These are phyloP conservation scores for Debaryomyces singareniensis DNA, from an alignment of 1,139 yeast species.

Conservation along the genomic window DNA sequence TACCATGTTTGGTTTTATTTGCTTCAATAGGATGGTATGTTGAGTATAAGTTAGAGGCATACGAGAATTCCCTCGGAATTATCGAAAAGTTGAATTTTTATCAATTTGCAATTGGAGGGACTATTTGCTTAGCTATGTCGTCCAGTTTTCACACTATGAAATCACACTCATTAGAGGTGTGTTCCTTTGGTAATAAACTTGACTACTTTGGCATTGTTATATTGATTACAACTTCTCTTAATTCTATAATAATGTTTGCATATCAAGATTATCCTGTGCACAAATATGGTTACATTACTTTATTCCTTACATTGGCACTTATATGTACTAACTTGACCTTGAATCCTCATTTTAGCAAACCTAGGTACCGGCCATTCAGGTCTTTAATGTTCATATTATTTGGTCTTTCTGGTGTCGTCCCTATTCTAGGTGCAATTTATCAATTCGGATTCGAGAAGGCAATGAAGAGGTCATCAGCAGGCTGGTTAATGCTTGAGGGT, in stretches of 20 bases:
- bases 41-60: slow-evolving; percentile 27
- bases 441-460: slow-evolving; percentile 36
- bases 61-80: slow-evolving; percentile 32
- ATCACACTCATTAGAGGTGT: slow-evolving; percentile 60
- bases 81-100: slow-evolving; percentile 36
- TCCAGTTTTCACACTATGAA: slow-evolving; percentile 74
- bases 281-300: slow-evolving; percentile 36
- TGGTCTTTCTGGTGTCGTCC: slow-evolving; percentile 75
- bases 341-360: slow-evolving; percentile 57
- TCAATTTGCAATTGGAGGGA: slow-evolving; percentile 35
- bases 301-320: slow-evolving; percentile 52
- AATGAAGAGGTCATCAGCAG: slow-evolving; percentile 44
- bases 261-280: slow-evolving; percentile 43
- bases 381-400: slow-evolving; percentile 75
- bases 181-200: slow-evolving; percentile 66
- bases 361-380: slow-evolving; percentile 69
- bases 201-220: slow-evolving; percentile 86
- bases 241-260: slow-evolving; percentile 66
- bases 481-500: slow-evolving; percentile 67
- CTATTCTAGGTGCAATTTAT: slow-evolving; percentile 48
- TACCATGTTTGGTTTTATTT: slow-evolving; percentile 53
- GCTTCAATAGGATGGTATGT: slow-evolving; percentile 17
- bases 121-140: slow-evolving; percentile 64
- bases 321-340: slow-evolving; percentile 62
- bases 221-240: slow-evolving; percentile 67